Evolutionary conservation across 768 basidiomycete species (phyloP).

Genomic region (Mycena polygramma): DNA sequence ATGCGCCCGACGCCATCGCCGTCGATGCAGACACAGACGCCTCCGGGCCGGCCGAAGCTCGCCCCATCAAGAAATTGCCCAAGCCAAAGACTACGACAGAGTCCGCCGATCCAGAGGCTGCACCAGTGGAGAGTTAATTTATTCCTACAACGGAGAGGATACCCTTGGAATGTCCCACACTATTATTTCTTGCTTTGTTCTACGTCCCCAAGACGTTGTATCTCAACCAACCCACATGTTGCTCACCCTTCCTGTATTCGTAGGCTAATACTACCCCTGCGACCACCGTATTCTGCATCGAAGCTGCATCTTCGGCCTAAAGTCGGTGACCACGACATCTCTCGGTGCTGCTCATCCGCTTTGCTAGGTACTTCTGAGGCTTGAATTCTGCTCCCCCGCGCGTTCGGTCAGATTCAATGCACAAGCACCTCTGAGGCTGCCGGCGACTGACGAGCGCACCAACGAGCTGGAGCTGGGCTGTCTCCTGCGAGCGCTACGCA

Average conservation of each 20-base stretch:
- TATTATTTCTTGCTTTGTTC: slow-evolving; percentile 29
- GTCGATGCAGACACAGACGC: not conserved
- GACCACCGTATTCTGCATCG: not conserved
- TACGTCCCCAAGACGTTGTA: slow-evolving; percentile 31
- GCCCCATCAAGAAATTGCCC: slow-evolving; percentile 31
- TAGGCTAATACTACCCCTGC: slow-evolving; percentile 22
- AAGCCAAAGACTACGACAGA: slow-evolving; percentile 2
- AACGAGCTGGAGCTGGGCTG: no score
- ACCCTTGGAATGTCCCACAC: slow-evolving; percentile 26
- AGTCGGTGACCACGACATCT: no score
- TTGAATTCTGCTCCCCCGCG: no score
- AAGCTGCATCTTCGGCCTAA: no score
- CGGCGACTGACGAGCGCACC: no score
- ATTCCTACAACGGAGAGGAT: slow-evolving; percentile 5
- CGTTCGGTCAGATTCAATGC: no score
- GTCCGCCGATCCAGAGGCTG: slow-evolving; percentile 13
- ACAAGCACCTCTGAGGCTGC: no score
- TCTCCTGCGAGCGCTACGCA: no score
- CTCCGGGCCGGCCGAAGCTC: not conserved
- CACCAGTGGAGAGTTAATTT: slow-evolving; percentile 15
- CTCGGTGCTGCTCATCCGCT: no score
- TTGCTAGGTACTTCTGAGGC: no score
- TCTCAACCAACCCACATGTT: slow-evolving; percentile 16
- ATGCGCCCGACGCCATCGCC: not conserved
- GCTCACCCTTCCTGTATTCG: slow-evolving; percentile 27